Conservation (phyloP, 345 rosid genomes). For the Hibiscus syriacus region DNA sequence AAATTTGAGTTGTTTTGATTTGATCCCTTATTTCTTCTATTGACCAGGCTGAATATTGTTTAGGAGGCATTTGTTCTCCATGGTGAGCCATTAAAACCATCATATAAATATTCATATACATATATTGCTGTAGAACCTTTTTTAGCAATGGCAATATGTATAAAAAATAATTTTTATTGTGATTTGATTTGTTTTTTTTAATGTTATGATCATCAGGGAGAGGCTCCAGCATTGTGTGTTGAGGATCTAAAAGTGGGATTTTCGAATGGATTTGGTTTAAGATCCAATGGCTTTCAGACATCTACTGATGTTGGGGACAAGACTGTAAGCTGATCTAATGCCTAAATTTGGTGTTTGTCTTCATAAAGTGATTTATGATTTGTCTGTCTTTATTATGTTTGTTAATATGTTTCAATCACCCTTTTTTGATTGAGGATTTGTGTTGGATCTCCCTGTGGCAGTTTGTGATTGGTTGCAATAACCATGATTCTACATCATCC, state of each 20-base stretch:
- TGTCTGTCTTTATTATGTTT: neutral
- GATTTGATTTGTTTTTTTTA: conserved; percentile 10
- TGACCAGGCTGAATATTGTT: conserved; percentile 58
- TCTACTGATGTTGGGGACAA: conserved; percentile 35
- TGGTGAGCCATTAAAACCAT: conserved; percentile 60
- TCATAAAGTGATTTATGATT: neutral
- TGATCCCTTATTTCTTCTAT: conserved; percentile 34
- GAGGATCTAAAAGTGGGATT: conserved; percentile 33
- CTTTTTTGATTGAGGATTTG: conserved; percentile 9
- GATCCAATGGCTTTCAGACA: conserved; percentile 36
- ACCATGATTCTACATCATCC: conserved; percentile 42
- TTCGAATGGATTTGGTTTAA: conserved; percentile 36
- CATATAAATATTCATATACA: neutral
- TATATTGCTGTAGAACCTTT: neutral
- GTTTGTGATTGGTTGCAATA: conserved; percentile 54
- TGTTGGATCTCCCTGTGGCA: conserved; percentile 25
- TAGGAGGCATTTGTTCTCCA: conserved; percentile 56
- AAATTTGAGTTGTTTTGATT: conserved; percentile 17
- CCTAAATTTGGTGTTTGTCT: conserved; percentile 6
- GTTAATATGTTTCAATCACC: conserved; percentile 16
- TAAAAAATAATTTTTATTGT: neutral
- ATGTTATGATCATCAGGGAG: conserved; percentile 46
- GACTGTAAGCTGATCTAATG: conserved; percentile 37
- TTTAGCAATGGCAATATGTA: neutral
- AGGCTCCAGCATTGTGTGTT: conserved; percentile 57